Evolutionary conservation across 768 basidiomycete genomes (phyloP).

Genomic region (Hericium rajendrae): DNA sequence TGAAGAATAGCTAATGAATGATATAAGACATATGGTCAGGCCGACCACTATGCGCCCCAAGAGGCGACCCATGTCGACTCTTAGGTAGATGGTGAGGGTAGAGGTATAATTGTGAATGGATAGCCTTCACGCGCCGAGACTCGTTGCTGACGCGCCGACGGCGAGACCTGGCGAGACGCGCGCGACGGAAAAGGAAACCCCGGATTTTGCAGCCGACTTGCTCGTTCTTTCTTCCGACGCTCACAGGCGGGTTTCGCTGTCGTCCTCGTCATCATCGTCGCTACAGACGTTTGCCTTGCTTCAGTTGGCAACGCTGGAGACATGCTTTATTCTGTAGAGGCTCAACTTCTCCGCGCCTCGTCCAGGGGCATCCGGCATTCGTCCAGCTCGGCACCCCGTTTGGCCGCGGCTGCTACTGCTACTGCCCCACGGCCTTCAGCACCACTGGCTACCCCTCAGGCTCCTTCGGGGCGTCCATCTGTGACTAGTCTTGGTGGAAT

Average conservation of each 20-base stretch:
- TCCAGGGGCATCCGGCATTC: too few relatives aligned
- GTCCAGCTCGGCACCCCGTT: too few relatives aligned
- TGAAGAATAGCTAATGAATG: slow-evolving; percentile 81
- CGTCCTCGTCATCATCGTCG: not conserved
- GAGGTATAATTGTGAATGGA: not conserved
- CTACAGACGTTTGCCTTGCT: too few relatives aligned
- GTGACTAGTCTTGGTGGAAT: slow-evolving; percentile 10
- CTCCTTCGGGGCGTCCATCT: slow-evolving; percentile 1
- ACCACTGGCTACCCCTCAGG: not conserved
- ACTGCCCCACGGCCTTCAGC: too few relatives aligned
- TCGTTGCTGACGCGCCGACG: not conserved
- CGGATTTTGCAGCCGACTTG: not conserved
- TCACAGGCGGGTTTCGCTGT: not conserved
- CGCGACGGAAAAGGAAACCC: too few relatives aligned
- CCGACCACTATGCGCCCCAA: slow-evolving; percentile 57
- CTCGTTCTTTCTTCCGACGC: not conserved
- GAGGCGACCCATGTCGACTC: slow-evolving; percentile 30
- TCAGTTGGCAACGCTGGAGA: too few relatives aligned
- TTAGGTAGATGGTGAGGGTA: not conserved
- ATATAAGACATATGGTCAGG: slow-evolving; percentile 62
- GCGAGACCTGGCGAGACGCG: not conserved
- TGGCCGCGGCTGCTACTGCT: too few relatives aligned
- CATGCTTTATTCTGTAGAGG: too few relatives aligned
- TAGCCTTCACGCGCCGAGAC: not conserved
- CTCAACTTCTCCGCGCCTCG: not conserved